Evolutionary conservation across 129 eudicot species (phyloP), one percentile per base, ranked within the genome.

Genomic region (sunflower (Helianthus annuus)): DNA sequence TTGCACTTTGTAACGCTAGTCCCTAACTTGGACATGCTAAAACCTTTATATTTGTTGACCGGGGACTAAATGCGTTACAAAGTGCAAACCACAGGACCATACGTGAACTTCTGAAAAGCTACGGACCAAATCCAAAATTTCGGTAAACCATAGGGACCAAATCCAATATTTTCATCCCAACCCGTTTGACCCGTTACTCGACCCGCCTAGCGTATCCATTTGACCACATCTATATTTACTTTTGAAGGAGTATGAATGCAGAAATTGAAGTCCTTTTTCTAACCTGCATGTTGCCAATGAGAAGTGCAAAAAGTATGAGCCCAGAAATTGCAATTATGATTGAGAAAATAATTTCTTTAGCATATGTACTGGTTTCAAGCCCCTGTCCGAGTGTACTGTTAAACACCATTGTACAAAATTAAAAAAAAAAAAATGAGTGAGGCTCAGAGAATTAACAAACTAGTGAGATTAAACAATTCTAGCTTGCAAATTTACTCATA

Each of bases 261-360:
- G 29, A 39, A 63, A 16, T 11, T 14, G 4, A 60, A 59, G 15
- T 46, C 62, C 49, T 45, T 40, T n/a, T 52, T 71, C 68, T 64
- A 49, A 88, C 96, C 94, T 91, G 97, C 98, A 92, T 92, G 70
- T 92, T 89, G 69, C 98, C 96, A 56, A 92, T 92, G 79, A 92
- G 90, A 80, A 92, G 96, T n/a, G 98, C 96, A 78, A 92, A 89
- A 13, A 92, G 88, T 69, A 92, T 86, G 76, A 89, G 92, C 80
- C 98, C 98, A 9, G 87, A 87, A 72, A 92, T 87, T 64, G 92
- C 89, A 10, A 92, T 79, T 63, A 80, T 81, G 82, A 92, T 89
- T 24, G 90, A 92, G 66, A 92, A 92, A 53, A 87, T 76, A 72
- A 85, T 79, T 80, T 92, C 98, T 68, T 83, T 76, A 70, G 95